Evolutionary conservation across 306 rosid species (phyloP).

Genomic region (Cotoneaster glaucophyllus): DNA sequence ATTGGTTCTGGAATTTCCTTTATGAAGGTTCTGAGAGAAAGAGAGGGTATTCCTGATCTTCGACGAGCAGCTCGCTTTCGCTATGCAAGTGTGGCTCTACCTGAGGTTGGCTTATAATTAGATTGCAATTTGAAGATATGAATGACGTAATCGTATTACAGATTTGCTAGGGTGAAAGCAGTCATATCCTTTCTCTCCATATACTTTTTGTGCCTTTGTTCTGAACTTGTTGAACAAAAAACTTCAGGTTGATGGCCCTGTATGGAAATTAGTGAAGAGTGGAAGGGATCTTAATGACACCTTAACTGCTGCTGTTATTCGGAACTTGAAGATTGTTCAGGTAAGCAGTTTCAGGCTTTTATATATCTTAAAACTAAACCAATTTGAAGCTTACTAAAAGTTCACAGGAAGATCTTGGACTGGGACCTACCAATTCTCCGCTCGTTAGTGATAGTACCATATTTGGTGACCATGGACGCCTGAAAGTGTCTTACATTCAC

Average conservation of each 20-base stretch:
- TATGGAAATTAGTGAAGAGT: constrained; percentile 55
- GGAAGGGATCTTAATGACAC: constrained; percentile 68
- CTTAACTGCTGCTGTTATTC: constrained; percentile 66
- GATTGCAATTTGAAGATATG: constrained; percentile 6
- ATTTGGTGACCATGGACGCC: background rate
- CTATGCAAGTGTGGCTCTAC: constrained; percentile 58
- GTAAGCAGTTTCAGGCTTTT: constrained; percentile 37
- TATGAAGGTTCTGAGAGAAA: constrained; percentile 64
- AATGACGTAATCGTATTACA: background rate
- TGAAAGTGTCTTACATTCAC: background rate
- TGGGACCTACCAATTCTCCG: background rate
- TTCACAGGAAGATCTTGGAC: background rate
- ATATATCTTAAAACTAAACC: background rate
- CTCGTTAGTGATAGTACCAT: background rate
- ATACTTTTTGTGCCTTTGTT: background rate
- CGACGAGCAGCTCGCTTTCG: constrained; percentile 82
- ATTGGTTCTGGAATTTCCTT: constrained; percentile 8
- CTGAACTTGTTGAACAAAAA: constrained; percentile 9
- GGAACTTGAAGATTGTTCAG: constrained; percentile 77
- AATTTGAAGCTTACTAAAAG: constrained; percentile 7
- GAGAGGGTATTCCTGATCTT: constrained; percentile 83
- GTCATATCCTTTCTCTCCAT: background rate
- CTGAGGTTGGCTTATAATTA: constrained; percentile 59
- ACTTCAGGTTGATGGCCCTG: constrained; percentile 51
- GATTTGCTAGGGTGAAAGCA: constrained; percentile 6